These are phyloP conservation scores for Rickenella mellea DNA, from an alignment of 768 basidiomycete species.

Conservation along the genomic window DNA sequence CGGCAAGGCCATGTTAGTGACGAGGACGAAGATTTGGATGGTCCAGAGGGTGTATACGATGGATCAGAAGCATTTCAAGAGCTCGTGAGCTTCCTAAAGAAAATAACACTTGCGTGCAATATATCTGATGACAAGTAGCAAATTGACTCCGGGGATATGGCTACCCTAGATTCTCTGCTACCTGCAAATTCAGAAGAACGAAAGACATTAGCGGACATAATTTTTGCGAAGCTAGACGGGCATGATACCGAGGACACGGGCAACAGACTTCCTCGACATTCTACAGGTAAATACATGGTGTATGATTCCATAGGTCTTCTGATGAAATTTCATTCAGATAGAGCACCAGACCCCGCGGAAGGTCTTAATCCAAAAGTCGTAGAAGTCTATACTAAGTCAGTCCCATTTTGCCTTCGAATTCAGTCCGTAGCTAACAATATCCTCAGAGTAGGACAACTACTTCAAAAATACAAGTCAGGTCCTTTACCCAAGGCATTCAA, in stretches of 20 bases:
- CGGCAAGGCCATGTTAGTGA: constrained; percentile 16
- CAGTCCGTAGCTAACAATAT: constrained; percentile 6
- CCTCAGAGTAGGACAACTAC: constrained; percentile 70
- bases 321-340: constrained; percentile 26
- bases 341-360: constrained; percentile 61
- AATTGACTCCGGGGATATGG: constrained; percentile 85
- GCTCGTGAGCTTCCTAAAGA: constrained; percentile 23
- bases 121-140: constrained; percentile 35
- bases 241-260: constrained; percentile 42
- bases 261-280: constrained; percentile 50
- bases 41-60: constrained; percentile 19
- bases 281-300: constrained; percentile 41
- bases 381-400: constrained; percentile 87
- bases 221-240: constrained; percentile 84
- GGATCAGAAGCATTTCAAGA: constrained; percentile 30
- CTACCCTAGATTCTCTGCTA: constrained; percentile 72
- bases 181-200: constrained; percentile 70
- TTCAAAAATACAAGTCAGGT: constrained; percentile 87
- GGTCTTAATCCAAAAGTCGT: constrained; percentile 90
- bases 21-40: constrained; percentile 36
- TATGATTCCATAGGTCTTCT: constrained; percentile 3
- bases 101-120: neutral
- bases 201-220: constrained; percentile 90
- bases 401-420: constrained; percentile 7
- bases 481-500: constrained; percentile 96